phyloP scores from a whole-genome alignment of 371 early-diverging fungal genomes.

The Apophysomyces sp. region DNA sequence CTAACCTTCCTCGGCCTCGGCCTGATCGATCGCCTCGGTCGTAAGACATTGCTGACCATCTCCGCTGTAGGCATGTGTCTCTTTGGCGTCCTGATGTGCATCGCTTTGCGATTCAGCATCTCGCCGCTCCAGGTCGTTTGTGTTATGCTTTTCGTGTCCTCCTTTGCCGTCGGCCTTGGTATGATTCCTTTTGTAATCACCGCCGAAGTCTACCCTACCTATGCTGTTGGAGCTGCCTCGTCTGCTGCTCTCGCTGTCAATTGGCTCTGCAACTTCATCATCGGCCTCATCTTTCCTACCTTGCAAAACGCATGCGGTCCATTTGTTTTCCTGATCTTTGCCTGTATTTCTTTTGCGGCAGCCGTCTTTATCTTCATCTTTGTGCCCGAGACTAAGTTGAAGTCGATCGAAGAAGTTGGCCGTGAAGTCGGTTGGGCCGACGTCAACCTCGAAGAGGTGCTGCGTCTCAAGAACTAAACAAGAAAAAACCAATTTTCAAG shows the following conservation, averaged over 20 bases:
- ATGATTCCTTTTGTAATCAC: constrained; percentile 55
- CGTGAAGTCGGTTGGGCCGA: constrained; percentile 43
- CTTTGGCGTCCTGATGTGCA: constrained; percentile 52
- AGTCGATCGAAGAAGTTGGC: constrained; percentile 65
- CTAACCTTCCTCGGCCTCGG: constrained; percentile 48
- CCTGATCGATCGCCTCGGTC: constrained; percentile 76
- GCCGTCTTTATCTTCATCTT: constrained; percentile 30
- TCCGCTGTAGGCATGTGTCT: constrained; percentile 54
- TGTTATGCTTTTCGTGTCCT: constrained; percentile 52
- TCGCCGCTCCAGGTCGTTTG: constrained; percentile 29
- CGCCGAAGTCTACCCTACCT: constrained; percentile 66
- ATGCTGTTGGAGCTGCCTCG: constrained; percentile 44
- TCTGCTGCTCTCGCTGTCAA: constrained; percentile 44
- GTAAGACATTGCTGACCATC: constrained; percentile 66
- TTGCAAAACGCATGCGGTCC: constrained; percentile 47
- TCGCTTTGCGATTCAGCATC: constrained; percentile 30
- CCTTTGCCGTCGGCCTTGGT: constrained; percentile 65
- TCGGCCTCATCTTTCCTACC: constrained; percentile 30
- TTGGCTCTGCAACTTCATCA: constrained; percentile 38
- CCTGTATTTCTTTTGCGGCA: constrained; percentile 20
- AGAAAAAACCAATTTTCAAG: background rate
- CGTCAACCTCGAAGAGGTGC: constrained; percentile 15
- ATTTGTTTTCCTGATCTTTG: constrained; percentile 62
- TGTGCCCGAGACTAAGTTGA: constrained; percentile 82
- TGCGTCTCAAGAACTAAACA: constrained; percentile 15